phyloP scores from a whole-genome alignment of 1,139 yeast genomes.

The Zygosaccharomyces sapae region DNA sequence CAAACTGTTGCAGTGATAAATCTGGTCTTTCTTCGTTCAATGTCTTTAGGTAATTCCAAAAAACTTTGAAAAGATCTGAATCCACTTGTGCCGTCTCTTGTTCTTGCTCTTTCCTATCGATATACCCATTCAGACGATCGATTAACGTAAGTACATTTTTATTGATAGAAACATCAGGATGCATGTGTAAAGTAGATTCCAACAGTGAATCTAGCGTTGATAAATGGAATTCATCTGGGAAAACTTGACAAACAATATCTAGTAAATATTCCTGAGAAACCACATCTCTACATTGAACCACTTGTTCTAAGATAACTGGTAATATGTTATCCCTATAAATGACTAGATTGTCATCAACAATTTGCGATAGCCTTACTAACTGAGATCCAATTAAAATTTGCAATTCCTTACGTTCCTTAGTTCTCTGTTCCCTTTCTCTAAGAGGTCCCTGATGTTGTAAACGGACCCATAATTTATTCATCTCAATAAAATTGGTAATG shows the following conservation, averaged over 20 bases:
- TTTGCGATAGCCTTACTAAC: slow-evolving; percentile 80
- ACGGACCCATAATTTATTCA: slow-evolving; percentile 97
- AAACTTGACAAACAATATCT: slow-evolving; percentile 88
- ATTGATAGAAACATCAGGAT: slow-evolving; percentile 65
- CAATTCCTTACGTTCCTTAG: slow-evolving; percentile 77
- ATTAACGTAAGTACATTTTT: slow-evolving; percentile 66
- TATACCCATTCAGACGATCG: slow-evolving; percentile 65
- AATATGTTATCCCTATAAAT: slow-evolving; percentile 63
- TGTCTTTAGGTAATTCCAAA: slow-evolving; percentile 61
- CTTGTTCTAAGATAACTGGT: slow-evolving; percentile 82
- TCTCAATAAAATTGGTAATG: slow-evolving; percentile 83
- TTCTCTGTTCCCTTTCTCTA: slow-evolving; percentile 70
- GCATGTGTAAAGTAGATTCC: slow-evolving; percentile 60
- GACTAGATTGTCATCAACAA: slow-evolving; percentile 59
- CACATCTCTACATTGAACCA: slow-evolving; percentile 85
- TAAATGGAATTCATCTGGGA: slow-evolving; percentile 89
- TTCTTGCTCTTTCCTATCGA: slow-evolving; percentile 38
- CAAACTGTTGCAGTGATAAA: slow-evolving; percentile 59
- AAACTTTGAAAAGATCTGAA: slow-evolving; percentile 48
- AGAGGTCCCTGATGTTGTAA: slow-evolving; percentile 94
- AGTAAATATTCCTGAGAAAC: slow-evolving; percentile 87
- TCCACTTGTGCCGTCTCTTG: slow-evolving; percentile 7
- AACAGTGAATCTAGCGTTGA: slow-evolving; percentile 66
- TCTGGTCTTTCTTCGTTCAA: slow-evolving; percentile 58
- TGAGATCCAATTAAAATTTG: slow-evolving; percentile 91